Evolutionary conservation across 2,329 filamentous ascomycete species (phyloP), one percentile per base, ranked within the genome.

Genomic region (Pseudomassariella vexata): DNA sequence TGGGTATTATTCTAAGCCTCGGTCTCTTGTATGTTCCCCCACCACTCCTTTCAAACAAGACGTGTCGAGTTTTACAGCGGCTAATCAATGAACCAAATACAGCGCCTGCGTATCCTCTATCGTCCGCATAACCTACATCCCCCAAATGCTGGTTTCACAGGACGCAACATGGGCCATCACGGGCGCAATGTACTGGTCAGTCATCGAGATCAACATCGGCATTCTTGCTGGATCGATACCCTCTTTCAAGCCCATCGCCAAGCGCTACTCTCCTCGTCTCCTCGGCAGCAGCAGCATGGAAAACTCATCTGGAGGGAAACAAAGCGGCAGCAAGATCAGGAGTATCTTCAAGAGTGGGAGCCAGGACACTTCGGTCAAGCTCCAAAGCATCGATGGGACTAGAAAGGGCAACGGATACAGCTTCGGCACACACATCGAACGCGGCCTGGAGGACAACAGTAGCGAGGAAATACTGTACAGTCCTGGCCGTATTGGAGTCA

Each of bases 61-160:
- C 9, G 9, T 30, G 19, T 19, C n/a, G n/a, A n/a, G n/a, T n/a
- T n/a, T n/a, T n/a, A n/a, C n/a, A n/a, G n/a, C n/a, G n/a, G n/a
- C n/a, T n/a, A n/a, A n/a, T n/a, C n/a, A n/a, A n/a, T n/a, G n/a
- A n/a, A n/a, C n/a, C n/a, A n/a, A n/a, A n/a, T 9, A 26, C 33
- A 65, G 63, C 38, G 61, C 63, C 24, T 67, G 63, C 35, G 43
- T 66, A 22, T 65, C 63, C 9, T 65, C 62, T 6, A 65, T 67
- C 34, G 57, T 68, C 24, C 59, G 65, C 34, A 63, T 67, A 32
- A 64, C 60, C 16, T 65, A 57, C 23, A 58, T 68, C 35, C 63
- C 61, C 4, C 34, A 48, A 21, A 65, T 66, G 55, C 55, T 66
- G 24, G 49, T 43, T 12, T 55, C 53, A 14, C 25, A 34, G 9